Evolutionary conservation across 208 protist species (phyloP).

Genomic region (Acanthamoeba culbertsoni): DNA sequence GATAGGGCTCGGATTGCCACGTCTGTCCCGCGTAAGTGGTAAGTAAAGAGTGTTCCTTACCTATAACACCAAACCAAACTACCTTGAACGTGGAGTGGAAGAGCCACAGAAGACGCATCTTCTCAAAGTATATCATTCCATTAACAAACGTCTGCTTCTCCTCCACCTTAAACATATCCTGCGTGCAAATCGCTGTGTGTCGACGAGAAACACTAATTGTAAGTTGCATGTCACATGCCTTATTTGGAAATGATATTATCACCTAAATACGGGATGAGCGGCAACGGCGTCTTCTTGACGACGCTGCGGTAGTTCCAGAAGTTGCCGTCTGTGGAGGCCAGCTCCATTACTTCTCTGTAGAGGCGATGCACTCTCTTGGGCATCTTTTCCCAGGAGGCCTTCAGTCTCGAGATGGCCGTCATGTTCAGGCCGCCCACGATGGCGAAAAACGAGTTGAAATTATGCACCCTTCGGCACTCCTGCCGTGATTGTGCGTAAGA

Average conservation of each 20-base stretch:
- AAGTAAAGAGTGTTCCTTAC: neutral
- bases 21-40: neutral
- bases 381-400: constrained; percentile 27
- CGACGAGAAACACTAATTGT: neutral
- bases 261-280: constrained; percentile 4
- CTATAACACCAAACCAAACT: neutral
- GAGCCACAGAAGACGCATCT: constrained; percentile 4
- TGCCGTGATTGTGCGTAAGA: neutral
- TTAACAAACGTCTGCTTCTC: constrained; percentile 14
- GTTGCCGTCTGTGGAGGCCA: neutral
- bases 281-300: neutral
- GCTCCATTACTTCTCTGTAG: constrained; percentile 13
- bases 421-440: constrained; percentile 25
- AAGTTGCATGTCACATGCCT: neutral
- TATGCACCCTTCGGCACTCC: constrained; percentile 26
- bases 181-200: constrained; percentile 19
- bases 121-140: constrained; percentile 31
- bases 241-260: neutral
- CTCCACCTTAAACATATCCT: constrained; percentile 40
- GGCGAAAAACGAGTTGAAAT: constrained; percentile 39
- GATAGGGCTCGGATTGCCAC: neutral
- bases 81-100: neutral
- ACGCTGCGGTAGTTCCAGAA: constrained; percentile 38
- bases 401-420: constrained; percentile 32
- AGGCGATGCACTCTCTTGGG: neutral